Evolutionary conservation across 805 yeast species (phyloP).

Genomic region (Jamesozyma hellenica): DNA sequence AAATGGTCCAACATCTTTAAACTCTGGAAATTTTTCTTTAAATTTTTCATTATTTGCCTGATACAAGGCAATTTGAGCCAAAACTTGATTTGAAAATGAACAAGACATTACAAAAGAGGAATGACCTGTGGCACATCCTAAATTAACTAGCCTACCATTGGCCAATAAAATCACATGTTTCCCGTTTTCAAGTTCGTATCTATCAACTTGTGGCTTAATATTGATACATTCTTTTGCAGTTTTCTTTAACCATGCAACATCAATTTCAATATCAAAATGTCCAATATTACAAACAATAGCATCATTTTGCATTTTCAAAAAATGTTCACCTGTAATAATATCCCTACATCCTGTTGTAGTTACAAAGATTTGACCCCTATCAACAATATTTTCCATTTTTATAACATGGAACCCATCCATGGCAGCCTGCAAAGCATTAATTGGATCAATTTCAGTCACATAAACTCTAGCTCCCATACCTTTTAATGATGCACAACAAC

Average conservation of each 20-base stretch:
- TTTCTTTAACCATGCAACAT: slow-evolving; percentile 96
- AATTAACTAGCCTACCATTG: slow-evolving; percentile 98
- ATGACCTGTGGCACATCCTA: slow-evolving; percentile 99
- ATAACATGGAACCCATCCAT: slow-evolving; percentile 97
- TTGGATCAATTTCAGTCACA: slow-evolving; percentile 96
- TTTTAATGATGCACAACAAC: slow-evolving; percentile 97
- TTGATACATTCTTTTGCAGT: slow-evolving; percentile 88
- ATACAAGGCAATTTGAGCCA: slow-evolving; percentile 97
- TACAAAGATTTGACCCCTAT: slow-evolving; percentile 91
- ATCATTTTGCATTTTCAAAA: slow-evolving; percentile 92
- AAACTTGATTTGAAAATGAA: slow-evolving; percentile 98
- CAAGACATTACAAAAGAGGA: slow-evolving; percentile 98
- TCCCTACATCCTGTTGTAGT: slow-evolving; percentile 99
- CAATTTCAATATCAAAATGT: slow-evolving; percentile 98
- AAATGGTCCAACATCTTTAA: slow-evolving; percentile 86
- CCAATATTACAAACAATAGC: slow-evolving; percentile 99
- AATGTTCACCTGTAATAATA: slow-evolving; percentile 84
- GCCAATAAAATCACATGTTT: slow-evolving; percentile 93
- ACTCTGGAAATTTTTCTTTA: slow-evolving; percentile 76
- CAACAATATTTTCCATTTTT: slow-evolving; percentile 89
- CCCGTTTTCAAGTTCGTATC: slow-evolving; percentile 81
- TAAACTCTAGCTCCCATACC: slow-evolving; percentile 99
- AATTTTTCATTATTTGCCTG: slow-evolving; percentile 74
- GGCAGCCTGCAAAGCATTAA: slow-evolving; percentile 98
- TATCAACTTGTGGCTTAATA: slow-evolving; percentile 99